Percentiles rank a stretch among this genome's conserved stretches.
Conservation (phyloP, 2,329 filamentous ascomycete genomes). For the Hypoxylon sp. region DNA sequence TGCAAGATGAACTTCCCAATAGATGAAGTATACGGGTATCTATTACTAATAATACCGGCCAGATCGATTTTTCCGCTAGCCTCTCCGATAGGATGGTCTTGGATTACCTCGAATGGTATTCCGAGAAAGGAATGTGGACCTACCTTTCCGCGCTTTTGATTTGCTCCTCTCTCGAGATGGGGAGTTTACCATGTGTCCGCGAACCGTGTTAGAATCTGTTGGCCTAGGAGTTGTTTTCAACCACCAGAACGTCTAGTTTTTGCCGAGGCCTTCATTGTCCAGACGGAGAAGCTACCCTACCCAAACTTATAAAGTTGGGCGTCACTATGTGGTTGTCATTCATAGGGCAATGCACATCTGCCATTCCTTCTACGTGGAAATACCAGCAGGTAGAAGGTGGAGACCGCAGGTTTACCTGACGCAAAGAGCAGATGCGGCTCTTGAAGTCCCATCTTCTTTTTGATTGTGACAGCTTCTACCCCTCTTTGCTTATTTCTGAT, state of each 20-base stretch:
- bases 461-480: neutral
- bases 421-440: neutral
- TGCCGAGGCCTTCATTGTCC: neutral
- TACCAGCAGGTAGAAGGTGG: neutral
- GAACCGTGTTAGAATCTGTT: slow-evolving; percentile 7
- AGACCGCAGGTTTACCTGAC: slow-evolving; percentile 4
- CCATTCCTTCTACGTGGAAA: slow-evolving; percentile 16
- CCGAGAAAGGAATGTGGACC: slow-evolving; percentile 40
- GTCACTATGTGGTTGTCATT: slow-evolving; percentile 15
- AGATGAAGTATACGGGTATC: neutral
- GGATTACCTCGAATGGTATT: slow-evolving; percentile 12
- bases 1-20: slow-evolving; percentile 7
- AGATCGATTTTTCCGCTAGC: neutral
- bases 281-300: neutral
- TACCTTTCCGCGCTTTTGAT: slow-evolving; percentile 27
- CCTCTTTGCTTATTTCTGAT: slow-evolving; percentile 12
- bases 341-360: slow-evolving; percentile 9
- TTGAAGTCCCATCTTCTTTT: slow-evolving; percentile 17
- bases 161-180: slow-evolving; percentile 15
- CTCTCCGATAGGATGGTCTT: slow-evolving; percentile 13
- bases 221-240: slow-evolving; percentile 4
- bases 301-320: slow-evolving; percentile 7
- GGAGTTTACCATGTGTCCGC: neutral
- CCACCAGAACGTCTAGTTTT: slow-evolving; percentile 2
- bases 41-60: neutral